Percentiles rank a stretch among this genome's conserved stretches.
phyloP scores from a whole-genome alignment of 148 eudicot species.

The Polygonum aviculare region DNA sequence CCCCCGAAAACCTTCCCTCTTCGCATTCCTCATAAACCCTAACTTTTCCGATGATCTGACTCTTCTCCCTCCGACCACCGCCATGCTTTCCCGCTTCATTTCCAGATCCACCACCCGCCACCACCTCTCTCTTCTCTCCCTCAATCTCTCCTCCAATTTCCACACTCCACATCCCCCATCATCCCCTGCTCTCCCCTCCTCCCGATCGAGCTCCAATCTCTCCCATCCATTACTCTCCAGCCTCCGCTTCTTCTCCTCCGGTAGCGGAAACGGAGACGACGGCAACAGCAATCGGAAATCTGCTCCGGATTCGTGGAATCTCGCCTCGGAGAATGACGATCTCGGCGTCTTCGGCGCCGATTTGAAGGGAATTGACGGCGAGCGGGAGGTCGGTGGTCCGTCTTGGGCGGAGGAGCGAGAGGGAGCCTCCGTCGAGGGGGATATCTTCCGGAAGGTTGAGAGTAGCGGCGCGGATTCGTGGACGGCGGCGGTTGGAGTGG shows the following conservation, averaged over 20 bases:
- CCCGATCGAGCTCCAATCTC: neutral
- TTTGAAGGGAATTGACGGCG: neutral
- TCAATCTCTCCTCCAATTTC: constrained; percentile 1
- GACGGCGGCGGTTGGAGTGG: constrained; percentile 17
- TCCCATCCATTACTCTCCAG: constrained; percentile 5
- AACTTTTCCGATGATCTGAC: constrained; percentile 9
- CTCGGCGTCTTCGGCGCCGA: constrained; percentile 30
- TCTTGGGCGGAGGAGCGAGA: constrained; percentile 13
- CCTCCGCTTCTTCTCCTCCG: constrained; percentile 36
- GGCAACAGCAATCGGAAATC: constrained; percentile 15
- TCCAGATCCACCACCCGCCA: constrained; percentile 21
- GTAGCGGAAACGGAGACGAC: constrained; percentile 18
- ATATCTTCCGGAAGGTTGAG: constrained; percentile 22
- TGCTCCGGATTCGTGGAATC: constrained; percentile 40
- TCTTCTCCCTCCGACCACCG: constrained; percentile 9
- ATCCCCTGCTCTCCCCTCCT: neutral
- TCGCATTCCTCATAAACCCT: constrained; percentile 11
- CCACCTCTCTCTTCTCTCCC: constrained; percentile 15
- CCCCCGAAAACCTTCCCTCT: neutral
- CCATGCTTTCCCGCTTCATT: constrained; percentile 29
- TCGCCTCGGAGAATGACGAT: constrained; percentile 31
- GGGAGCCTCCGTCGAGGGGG: constrained; percentile 5
- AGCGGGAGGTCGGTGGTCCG: neutral
- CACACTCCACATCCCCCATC: constrained; percentile 10
- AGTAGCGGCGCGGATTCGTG: constrained; percentile 14